These are phyloP conservation scores for Aotearoamyces nothofagi DNA, from an alignment of 2,329 filamentous ascomycete species.

Conservation along the genomic window DNA sequence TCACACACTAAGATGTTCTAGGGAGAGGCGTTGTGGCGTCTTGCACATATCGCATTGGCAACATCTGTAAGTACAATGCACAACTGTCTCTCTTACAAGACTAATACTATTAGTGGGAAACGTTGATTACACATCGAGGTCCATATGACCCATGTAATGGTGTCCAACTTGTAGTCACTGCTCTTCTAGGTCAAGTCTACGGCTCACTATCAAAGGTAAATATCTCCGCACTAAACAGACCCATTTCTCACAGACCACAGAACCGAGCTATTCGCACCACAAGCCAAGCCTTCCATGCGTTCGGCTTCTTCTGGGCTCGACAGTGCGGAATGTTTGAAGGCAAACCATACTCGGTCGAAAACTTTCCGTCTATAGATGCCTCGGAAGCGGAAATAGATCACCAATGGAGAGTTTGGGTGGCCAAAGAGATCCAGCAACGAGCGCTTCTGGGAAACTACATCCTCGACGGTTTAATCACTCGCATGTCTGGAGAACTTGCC, in stretches of 20 bases:
- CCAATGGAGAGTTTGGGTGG: slow-evolving; percentile 26
- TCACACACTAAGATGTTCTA: slow-evolving; percentile 4
- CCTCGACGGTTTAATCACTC: slow-evolving; percentile 27
- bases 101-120: slow-evolving; percentile 22
- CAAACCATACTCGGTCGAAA: slow-evolving; percentile 18
- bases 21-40: slow-evolving; percentile 27
- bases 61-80: slow-evolving; percentile 19
- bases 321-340: slow-evolving; percentile 27
- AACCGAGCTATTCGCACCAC: slow-evolving; percentile 26
- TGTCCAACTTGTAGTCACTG: slow-evolving; percentile 26
- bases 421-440: slow-evolving; percentile 27
- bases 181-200: slow-evolving; percentile 27
- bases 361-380: slow-evolving; percentile 20
- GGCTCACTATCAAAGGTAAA: slow-evolving; percentile 24
- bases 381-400: slow-evolving; percentile 21
- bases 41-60: slow-evolving; percentile 27
- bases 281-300: slow-evolving; percentile 26
- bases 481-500: slow-evolving; percentile 25
- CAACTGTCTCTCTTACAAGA: not conserved
- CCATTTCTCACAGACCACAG: slow-evolving; percentile 7
- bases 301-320: slow-evolving; percentile 28
- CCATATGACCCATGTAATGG: slow-evolving; percentile 27
- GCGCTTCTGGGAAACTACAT: slow-evolving; percentile 28
- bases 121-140: slow-evolving; percentile 25
- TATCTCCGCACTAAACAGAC: not conserved